Evolutionary conservation across 148 eudicot genomes (phyloP), one percentile per base, ranked within the genome.

Genomic region (Heliosperma pusillum): DNA sequence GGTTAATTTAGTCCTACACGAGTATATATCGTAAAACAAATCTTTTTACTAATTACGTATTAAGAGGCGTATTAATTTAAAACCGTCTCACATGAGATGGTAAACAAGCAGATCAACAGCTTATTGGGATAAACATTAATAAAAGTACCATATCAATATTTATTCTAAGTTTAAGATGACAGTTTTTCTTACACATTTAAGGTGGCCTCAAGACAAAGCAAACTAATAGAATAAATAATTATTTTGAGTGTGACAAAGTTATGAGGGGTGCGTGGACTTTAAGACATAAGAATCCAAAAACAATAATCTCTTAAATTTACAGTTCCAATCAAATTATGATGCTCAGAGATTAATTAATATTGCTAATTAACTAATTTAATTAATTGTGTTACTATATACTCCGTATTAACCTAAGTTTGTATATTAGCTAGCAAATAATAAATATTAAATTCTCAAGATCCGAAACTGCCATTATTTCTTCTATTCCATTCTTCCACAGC

Each of bases 401-500:
- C n/a, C n/a, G 12, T n/a, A 20, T 44, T 69, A 55, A 29, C 17
- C 17, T 47, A 11, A 50, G 26, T 16, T 57, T 29, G 0, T 36
- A 2, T 12, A 64, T 17, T 60, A 70, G 74, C 12, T 30, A 55
- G 65, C 8, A 52, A 75, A 70, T 53, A 62, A 75, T 69, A 36
- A 44, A 68, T 50, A 50, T 50, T 50, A 12, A 42, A 71, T 61
- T 78, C 82, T 83, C 84, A 82, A 82, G 83, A 87, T 87, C 86
- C 81, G 50, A 85, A 77, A 82, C 80, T 85, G 70, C 77, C 72
- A 58, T 74, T 6, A 36, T 36, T 50, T 50, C 55, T 87, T 85
- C 90, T 85, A 89, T 87, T 89, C 90, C 87, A 86, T 85, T 85
- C 88, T 76, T 74, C 27, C 70, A 58, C 30, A 82, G 86, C 84